Evolutionary conservation across 2,329 filamentous ascomycete genomes (phyloP), one percentile per base, ranked within the genome.

Genomic region (Chaetothyriales sp.): DNA sequence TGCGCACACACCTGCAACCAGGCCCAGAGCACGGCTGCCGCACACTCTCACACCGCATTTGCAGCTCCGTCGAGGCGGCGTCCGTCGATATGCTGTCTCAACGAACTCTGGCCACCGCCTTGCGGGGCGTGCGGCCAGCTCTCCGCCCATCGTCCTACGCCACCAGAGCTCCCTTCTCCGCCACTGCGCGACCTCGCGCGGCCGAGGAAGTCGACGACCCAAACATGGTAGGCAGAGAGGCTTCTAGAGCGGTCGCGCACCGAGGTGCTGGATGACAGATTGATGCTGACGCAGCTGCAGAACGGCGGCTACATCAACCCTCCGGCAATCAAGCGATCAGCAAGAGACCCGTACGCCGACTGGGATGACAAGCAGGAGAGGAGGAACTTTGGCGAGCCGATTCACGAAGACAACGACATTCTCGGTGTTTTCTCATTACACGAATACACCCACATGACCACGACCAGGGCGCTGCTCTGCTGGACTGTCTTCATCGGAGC

Each of bases 301-400:
- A 74, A 74, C 56, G 67, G 67, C 56, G 67, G 67, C 60, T 75
- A 74, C 58, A 66, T 68, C 56, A 74, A 74, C 59, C 72, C 72
- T 58, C 71, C 71, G 45, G 63, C 77, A 51, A 74, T 90, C 70
- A 95, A 95, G 77, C 85, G 90, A 62, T 83, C 89, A 69, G 86
- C 88, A 73, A 87, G 92, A 67, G 92, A 97, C 69, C 92, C 94
- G 37, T 80, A 97, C 68, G 90, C 71, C 66, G 83, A 87, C 66
- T 98, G 89, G 88, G 97, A 89, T 87, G 90, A 98, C 72, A 85
- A 89, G 70, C 92, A 98, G 73, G 92, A 97, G 70, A 83, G 89
- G 67, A 82, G 92, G 64, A 97, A 98, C 77, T 97, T 86, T 67
- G 89, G 89, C 70, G 94, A 98, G 71, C 87, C 90, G 10, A 81